Evolutionary conservation across 1,284 basidiomycete species (phyloP), one percentile per base, ranked within the genome.

Genomic region (Laetiporus sulphureus): DNA sequence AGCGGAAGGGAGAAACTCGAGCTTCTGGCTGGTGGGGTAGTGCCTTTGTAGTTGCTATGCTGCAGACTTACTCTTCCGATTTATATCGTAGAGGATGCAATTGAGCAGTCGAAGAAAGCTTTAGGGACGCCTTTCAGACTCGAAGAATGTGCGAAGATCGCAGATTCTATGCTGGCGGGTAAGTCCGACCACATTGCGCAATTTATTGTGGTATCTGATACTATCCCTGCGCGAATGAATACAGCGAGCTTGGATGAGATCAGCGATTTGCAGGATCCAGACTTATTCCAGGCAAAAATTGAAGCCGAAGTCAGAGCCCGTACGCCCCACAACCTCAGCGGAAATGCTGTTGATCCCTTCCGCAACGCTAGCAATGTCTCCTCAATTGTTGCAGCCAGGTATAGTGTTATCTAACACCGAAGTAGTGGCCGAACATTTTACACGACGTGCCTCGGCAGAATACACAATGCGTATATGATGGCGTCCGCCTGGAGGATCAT

Each of bases 1-100:
- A 77, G 71, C 43, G 84, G 84, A 1, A 71, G 82, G 53, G 85
- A 89, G 61, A 88, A 88, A 54, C 66, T 88, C 21, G 83, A 86
- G 55, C 69, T 88, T 21, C 63, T 88, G 27, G 83, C 82, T 50
- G 83, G 84, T 84, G 54, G 41, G 65, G 32, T 8, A 20, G 31
- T 19, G 29, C 20, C 20, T 41, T 22, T 29, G 8, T 3, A n/a
- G 13, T 8, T 16, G 11, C 22, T 32, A 35, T 22, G 16, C 13
- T 10, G 20, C 24, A 30, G 39, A 36, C 40, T 21, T 38, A 20
- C 22, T 32, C 27, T 6, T 16, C 21, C 13, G 7, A 10, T 37
- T n/a, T n/a, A n/a, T n/a, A n/a, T n/a, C 43, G 40, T 48, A 87
- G 84, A 84, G 75, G 82, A 85, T 58, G 70, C 84, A 33, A 65